A percentile compares a stretch with the other conserved stretches of the same genome.
Conservation (phyloP, 495 filamentous ascomycete genomes). For the Annulohypoxylon maeteangense region DNA sequence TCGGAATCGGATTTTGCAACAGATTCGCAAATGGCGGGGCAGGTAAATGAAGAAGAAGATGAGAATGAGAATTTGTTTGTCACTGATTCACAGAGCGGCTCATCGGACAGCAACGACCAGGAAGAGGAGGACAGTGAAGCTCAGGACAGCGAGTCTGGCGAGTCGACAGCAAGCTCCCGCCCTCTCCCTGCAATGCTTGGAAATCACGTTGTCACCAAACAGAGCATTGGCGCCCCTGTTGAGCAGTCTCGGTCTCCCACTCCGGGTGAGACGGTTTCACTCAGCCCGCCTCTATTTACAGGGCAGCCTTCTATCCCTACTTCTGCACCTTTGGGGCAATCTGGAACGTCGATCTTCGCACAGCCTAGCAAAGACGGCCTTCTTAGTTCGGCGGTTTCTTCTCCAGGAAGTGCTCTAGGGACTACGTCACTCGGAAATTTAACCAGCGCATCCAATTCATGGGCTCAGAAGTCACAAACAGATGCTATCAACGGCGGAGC, state of each 20-base stretch:
- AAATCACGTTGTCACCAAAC: constrained; percentile 11
- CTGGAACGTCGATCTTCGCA: neutral
- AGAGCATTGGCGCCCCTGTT: neutral
- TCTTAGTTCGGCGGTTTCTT: neutral
- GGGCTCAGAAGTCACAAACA: neutral
- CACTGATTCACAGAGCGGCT: constrained; percentile 21
- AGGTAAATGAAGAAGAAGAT: constrained; percentile 19
- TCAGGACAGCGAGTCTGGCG: neutral
- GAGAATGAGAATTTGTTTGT: constrained; percentile 49
- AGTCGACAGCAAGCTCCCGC: neutral
- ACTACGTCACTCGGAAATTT: neutral
- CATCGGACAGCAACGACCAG: constrained; percentile 7
- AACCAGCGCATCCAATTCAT: neutral
- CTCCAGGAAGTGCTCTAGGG: neutral
- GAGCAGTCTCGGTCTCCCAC: neutral
- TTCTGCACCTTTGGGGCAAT: constrained; percentile 1
- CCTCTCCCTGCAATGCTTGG: constrained; percentile 12
- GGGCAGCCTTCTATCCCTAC: neutral
- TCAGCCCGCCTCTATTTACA: neutral
- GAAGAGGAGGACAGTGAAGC: neutral
- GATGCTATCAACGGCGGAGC: neutral
- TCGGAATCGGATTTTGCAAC: constrained; percentile 45
- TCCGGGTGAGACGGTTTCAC: neutral
- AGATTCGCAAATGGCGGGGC: neutral
- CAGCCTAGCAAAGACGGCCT: neutral